Base-by-base conservation (phyloP, 495 filamentous ascomycete genomes). In the Aspergillus homomorphus region DNA sequence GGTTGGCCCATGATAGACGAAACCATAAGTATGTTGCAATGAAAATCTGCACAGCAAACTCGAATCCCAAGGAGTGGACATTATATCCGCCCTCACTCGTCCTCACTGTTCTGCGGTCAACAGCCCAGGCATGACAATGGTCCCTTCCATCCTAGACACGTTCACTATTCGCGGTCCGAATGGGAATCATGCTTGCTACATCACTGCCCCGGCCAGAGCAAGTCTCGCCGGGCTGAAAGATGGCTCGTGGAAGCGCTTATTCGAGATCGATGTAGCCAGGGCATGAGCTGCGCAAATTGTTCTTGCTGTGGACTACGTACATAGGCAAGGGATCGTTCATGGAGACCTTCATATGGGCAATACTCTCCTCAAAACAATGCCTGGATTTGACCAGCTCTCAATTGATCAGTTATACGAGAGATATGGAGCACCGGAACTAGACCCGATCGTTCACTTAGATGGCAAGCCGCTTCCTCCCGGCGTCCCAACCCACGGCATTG, bases 121-220 rank as follows among this genome's bases (percentile, higher is more conserved):
- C 21, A 53, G 53, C 51, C 59, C 53, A 53, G 65, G 53, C 12
- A 61, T 55, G 46, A 46, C 24, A 21, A 71, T 68, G 60, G 56
- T 79, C 21, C 61, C 69, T 49, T 49, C 54, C 4, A 60, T 73
- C 23, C 61, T 76, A 10, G 74, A 80, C 63, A 61, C 45, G 15
- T 81, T 79, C 54, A 65, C 26, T 21, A 58, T 78, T 43, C 45
- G 67, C 7, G 73, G 77, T 9, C 74, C 73, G 19, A 80, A 81
- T 62, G 73, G 75, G 15, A 66, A 46, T 10, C 77, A 82, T 64
- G 30, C 56, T 21, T 79, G 75, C 59, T 65, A 70, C 14, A 74
- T 78, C 41, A 76, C 69, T 15, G 44, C 15, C 0, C 65, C 66
- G 3, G 72, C 66, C 30, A 67, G 69, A 6, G 38, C 55, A 19